Percentiles rank a stretch among this genome's conserved stretches.
Evolutionary conservation across 2,329 filamentous ascomycete genomes (phyloP).

Genomic region (Clonostachys chloroleuca): DNA sequence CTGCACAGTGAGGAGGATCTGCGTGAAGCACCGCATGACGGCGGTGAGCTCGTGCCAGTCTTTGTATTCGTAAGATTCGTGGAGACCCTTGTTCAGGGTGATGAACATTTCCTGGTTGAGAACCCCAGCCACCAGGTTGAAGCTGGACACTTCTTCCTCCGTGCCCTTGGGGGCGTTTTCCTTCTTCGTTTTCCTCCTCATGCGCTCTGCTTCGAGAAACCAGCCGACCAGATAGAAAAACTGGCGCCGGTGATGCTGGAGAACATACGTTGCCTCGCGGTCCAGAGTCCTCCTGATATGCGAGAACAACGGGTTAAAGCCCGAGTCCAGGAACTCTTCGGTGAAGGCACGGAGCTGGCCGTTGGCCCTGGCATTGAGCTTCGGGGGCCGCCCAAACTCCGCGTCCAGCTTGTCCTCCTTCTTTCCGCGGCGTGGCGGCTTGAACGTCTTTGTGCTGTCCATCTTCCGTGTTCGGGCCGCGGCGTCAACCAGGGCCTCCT

Average conservation of each 20-base stretch:
- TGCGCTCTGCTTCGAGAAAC: constrained; percentile 85
- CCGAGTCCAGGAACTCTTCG: constrained; percentile 89
- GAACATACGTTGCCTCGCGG: constrained; percentile 77
- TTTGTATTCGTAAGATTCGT: constrained; percentile 74
- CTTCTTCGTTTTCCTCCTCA: constrained; percentile 59
- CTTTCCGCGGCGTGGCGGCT: constrained; percentile 64
- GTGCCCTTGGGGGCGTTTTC: constrained; percentile 34
- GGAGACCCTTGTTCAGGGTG: constrained; percentile 78
- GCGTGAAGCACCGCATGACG: constrained; percentile 90
- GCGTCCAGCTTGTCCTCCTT: constrained; percentile 61
- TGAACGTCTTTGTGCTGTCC: constrained; percentile 87
- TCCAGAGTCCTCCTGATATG: constrained; percentile 87
- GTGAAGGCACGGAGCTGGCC: constrained; percentile 77
- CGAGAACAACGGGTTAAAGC: constrained; percentile 87
- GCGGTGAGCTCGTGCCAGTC: constrained; percentile 84
- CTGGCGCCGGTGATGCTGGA: constrained; percentile 73
- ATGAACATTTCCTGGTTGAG: constrained; percentile 95
- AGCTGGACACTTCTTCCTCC: constrained; percentile 63
- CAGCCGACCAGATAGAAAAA: constrained; percentile 91
- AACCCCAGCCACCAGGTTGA: constrained; percentile 82
- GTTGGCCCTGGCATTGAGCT: constrained; percentile 70
- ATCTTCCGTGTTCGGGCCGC: constrained; percentile 78
- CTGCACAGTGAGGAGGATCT: constrained; percentile 87
- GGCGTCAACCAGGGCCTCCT: constrained; percentile 74
- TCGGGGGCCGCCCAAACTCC: constrained; percentile 71